Evolutionary conservation across 441 rosid genomes (phyloP), one percentile per base, ranked within the genome.

Genomic region (Capsella rubella): DNA sequence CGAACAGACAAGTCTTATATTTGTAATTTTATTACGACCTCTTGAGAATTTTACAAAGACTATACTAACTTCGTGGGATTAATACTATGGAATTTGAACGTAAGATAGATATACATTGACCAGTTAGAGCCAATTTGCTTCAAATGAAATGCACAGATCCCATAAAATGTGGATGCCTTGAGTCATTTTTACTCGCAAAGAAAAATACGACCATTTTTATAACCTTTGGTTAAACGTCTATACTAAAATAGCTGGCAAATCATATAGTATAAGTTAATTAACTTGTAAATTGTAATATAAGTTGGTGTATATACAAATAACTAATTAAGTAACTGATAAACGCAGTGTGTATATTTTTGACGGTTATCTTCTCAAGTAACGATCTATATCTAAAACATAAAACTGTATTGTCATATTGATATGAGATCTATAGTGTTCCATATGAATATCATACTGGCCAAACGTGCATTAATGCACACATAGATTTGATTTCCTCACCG

Each of bases 151-250:
- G 16, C 45, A 35, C 49, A 61, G 5, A 75, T 75, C 69, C 69
- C 74, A 75, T 32, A 11, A 27, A 61, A 52, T 45, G 42, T 49
- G 70, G 79, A 61, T 75, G n/a, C 43, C 13, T 61, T 54, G 74
- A 61, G 69, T 68, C 69, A 21, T 52, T 60, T 57, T 65, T 43
- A 75, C 69, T 67, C 69, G 6, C 51, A 32, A 66, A 9, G 29
- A 50, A 37, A 5, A 5, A 9, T 35, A 47, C 12, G 6, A 56
- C 9, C 16, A 66, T 32, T 65, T 56, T 16, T 32, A 47, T 40
- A 25, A 55, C 8, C 9, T 34, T 46, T 39, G 8, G 40, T 49
- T 70, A 21, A 21, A 21, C 4, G 28, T 43, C 3, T 34, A 50
- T 35, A 25, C 14, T 14, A 37, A 21, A 51, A 35, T 65, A 59